phyloP scores from a whole-genome alignment of 139 green algal genomes.

The Micractinium sp. region DNA sequence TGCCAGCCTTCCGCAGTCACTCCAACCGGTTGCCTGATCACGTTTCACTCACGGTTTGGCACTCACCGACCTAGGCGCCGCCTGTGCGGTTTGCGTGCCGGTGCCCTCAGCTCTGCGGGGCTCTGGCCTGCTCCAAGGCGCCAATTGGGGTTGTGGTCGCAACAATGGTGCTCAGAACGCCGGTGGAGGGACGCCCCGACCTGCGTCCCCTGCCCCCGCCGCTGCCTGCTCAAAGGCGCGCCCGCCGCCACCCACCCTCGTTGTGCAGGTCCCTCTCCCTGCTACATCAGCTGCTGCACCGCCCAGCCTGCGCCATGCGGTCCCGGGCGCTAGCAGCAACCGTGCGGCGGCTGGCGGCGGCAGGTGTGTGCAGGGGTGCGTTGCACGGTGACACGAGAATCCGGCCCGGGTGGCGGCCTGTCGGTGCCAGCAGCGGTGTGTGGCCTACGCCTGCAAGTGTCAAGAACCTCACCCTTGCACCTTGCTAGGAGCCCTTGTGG shows the following conservation, averaged over 20 bases:
- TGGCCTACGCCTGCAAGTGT: not conserved
- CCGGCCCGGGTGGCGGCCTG: too few relatives aligned
- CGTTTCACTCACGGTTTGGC: too few relatives aligned
- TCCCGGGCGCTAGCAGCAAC: not conserved
- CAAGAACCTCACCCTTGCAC: not conserved
- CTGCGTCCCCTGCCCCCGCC: not conserved
- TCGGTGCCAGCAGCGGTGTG: not conserved
- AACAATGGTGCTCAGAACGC: not conserved
- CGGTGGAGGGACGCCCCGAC: too few relatives aligned
- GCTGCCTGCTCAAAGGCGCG: not conserved
- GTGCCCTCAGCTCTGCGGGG: too few relatives aligned
- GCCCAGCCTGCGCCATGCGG: not conserved
- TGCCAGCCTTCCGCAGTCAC: too few relatives aligned
- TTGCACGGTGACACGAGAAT: not conserved
- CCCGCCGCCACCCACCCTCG: not conserved
- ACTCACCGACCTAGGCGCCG: too few relatives aligned
- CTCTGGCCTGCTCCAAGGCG: too few relatives aligned
- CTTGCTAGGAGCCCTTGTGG: too few relatives aligned
- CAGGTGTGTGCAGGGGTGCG: not conserved
- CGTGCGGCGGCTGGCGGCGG: constrained; percentile 6
- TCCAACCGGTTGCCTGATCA: too few relatives aligned
- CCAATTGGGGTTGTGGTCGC: not conserved
- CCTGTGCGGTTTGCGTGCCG: too few relatives aligned
- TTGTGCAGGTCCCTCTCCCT: not conserved
- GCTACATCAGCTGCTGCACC: not conserved